Percentiles rank a stretch among this genome's conserved stretches.
These are phyloP conservation scores for Fremontodendron californicum DNA, from an alignment of 345 rosid genomes.

Conservation along the genomic window DNA sequence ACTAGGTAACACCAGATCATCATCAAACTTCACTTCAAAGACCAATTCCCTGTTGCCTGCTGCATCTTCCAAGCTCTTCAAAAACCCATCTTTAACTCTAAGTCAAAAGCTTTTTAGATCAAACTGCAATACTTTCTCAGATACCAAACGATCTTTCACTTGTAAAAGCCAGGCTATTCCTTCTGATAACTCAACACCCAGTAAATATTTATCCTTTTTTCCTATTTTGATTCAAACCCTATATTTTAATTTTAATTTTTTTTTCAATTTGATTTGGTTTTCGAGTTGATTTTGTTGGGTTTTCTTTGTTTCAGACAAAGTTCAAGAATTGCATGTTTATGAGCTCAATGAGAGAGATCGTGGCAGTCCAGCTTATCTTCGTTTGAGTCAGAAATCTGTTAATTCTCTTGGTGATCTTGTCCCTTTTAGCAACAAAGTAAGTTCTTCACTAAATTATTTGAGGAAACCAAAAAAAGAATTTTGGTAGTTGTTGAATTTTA, in stretches of 20 bases:
- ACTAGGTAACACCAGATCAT: conserved; percentile 16
- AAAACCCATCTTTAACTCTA: conserved; percentile 17
- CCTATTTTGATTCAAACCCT: neutral
- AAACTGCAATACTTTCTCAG: conserved; percentile 4
- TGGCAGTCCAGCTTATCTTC: conserved; percentile 79
- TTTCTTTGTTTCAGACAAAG: conserved; percentile 33
- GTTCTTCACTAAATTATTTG: neutral
- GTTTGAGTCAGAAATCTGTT: conserved; percentile 71
- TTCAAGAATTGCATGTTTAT: conserved; percentile 66
- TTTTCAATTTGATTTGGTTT: neutral
- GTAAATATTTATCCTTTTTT: conserved; percentile 16
- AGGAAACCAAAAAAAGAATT: neutral
- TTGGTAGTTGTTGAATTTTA: neutral
- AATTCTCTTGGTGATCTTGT: conserved; percentile 84
- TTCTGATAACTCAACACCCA: conserved; percentile 26
- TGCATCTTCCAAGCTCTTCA: conserved; percentile 8
- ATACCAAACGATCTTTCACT: conserved; percentile 34
- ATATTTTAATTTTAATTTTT: neutral
- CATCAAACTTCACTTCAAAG: neutral
- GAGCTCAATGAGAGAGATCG: conserved; percentile 92
- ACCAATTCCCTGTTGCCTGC: neutral
- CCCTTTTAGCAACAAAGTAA: conserved; percentile 80
- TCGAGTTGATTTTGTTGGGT: neutral
- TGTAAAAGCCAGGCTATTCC: conserved; percentile 40
- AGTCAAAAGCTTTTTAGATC: neutral